phyloP scores from a whole-genome alignment of 2,329 filamentous ascomycete species.

The Colletotrichum agaves region DNA sequence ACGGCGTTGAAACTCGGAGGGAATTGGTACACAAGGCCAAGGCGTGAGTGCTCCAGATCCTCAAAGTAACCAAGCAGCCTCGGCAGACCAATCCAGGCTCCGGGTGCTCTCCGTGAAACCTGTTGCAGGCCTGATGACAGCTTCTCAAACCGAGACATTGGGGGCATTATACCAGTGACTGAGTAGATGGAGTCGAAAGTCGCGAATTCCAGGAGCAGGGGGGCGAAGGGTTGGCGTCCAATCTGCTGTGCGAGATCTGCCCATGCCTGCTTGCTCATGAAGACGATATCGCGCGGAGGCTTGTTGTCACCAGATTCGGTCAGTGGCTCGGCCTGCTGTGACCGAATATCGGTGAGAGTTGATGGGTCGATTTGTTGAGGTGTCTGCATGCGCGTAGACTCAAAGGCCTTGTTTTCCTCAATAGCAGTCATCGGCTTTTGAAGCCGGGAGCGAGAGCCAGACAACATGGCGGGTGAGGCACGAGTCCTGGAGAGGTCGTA shows the following conservation, averaged over 20 bases:
- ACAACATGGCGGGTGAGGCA: constrained; percentile 54
- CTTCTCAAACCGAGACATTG: constrained; percentile 73
- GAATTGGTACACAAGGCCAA: constrained; percentile 81
- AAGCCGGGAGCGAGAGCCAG: constrained; percentile 46
- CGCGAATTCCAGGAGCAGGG: constrained; percentile 77
- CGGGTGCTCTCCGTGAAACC: constrained; percentile 61
- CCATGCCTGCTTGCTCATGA: constrained; percentile 62
- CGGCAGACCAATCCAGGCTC: constrained; percentile 70
- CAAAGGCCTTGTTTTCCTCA: constrained; percentile 63
- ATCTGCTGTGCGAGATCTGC: constrained; percentile 57
- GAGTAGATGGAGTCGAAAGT: constrained; percentile 71
- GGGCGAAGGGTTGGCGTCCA: constrained; percentile 60
- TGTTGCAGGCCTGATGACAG: constrained; percentile 68
- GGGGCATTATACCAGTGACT: constrained; percentile 70
- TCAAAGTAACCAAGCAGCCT: constrained; percentile 78
- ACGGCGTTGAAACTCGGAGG: constrained; percentile 72
- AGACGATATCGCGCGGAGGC: constrained; percentile 58
- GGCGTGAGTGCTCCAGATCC: constrained; percentile 74
- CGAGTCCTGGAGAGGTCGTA: constrained; percentile 80
- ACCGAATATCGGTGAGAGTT: constrained; percentile 60
- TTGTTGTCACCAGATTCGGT: constrained; percentile 41
- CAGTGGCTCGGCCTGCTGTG: constrained; percentile 50
- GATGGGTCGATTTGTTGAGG: constrained; percentile 69
- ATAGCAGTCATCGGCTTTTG: constrained; percentile 50
- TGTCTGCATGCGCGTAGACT: constrained; percentile 70